These are phyloP conservation scores for Cladosporium sphaerospermum DNA, from an alignment of 2,329 filamentous ascomycete species.

Conservation along the genomic window DNA sequence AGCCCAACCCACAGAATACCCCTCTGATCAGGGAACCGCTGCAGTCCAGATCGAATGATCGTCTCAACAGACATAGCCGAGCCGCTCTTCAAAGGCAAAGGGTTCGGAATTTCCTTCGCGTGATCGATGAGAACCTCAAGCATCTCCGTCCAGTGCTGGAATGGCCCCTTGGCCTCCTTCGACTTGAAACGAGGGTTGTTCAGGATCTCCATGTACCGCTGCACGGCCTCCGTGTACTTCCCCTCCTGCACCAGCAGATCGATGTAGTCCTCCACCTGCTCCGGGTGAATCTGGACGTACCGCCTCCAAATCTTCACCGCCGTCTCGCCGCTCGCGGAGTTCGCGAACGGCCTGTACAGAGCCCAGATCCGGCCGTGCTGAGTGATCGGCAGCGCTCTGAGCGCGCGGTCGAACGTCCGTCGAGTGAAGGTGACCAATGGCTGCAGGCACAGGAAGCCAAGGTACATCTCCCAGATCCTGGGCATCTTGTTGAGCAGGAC, in stretches of 20 bases:
- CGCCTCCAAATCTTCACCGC: constrained; percentile 89
- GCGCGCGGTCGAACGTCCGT: constrained; percentile 82
- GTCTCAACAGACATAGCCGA: constrained; percentile 82
- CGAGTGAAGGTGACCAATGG: constrained; percentile 84
- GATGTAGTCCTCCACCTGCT: constrained; percentile 92
- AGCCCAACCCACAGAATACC: constrained; percentile 93
- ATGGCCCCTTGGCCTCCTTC: constrained; percentile 89
- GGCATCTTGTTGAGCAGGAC: constrained; percentile 99
- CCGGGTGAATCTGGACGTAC: constrained; percentile 95
- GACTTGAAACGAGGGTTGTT: constrained; percentile 87
- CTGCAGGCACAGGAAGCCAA: constrained; percentile 82
- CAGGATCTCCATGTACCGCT: constrained; percentile 83
- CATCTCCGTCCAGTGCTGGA: constrained; percentile 97
- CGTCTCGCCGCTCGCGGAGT: constrained; percentile 81
- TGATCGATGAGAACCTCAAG: constrained; percentile 88
- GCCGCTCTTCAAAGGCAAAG: constrained; percentile 74
- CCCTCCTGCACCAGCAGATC: constrained; percentile 75
- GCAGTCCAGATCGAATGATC: constrained; percentile 87
- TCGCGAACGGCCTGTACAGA: constrained; percentile 83
- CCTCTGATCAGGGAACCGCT: constrained; percentile 84
- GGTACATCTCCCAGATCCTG: constrained; percentile 95
- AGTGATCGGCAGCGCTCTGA: constrained; percentile 84
- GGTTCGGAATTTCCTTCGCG: constrained; percentile 52
- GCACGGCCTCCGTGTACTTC: constrained; percentile 84
- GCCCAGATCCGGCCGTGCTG: constrained; percentile 96